Evolutionary conservation across 2,329 filamentous ascomycete species (phyloP), one percentile per base, ranked within the genome.

Genomic region (Aspergillus terreus): DNA sequence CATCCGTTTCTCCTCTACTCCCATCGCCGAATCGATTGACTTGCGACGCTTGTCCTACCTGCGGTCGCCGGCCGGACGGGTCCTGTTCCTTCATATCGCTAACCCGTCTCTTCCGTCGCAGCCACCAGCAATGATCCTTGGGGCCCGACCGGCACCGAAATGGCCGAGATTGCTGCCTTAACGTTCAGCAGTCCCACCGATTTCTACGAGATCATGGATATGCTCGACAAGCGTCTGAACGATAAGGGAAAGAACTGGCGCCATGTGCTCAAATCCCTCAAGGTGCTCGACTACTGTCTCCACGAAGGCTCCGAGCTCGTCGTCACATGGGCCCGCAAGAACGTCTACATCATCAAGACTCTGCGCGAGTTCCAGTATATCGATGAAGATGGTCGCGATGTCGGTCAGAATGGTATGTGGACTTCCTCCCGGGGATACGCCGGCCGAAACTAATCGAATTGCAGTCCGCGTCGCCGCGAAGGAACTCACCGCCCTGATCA

Each of bases 181-280:
- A 97, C 94, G 46, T 99, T 92, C 78, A 95, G 95, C 36, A 95
- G 92, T 68, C 92, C 91, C 33, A 92, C 88, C 73, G 94, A 97
- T 71, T 99, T 99, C 77, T 96, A 96, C 77, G 92, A 99, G 71
- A 96, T 99, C 65, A 96, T 99, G 87, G 94, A 99, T 72, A 99
- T 99, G 90, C 80, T 99, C 61, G 94, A 99, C 76, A 97, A 97
- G 79, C 87, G 94, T 61, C 78, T 99, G 66, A 99, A 99, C 66
- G 94, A 99, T 74, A 97, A 99, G 75, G 94, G 94, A 68, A 99
- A 97, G 81, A 99, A 99, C 71, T 99, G 94, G 94, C 86, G 94
- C 64, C 94, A 99, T 71, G 94, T 99, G 11, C 78, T 99, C 54
- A 99, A 99, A 75, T 95, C 94, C 40, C 79, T 99, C 61, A 99